Evolutionary conservation across 805 yeast genomes (phyloP).

Genomic region (Myxozyma monticola): DNA sequence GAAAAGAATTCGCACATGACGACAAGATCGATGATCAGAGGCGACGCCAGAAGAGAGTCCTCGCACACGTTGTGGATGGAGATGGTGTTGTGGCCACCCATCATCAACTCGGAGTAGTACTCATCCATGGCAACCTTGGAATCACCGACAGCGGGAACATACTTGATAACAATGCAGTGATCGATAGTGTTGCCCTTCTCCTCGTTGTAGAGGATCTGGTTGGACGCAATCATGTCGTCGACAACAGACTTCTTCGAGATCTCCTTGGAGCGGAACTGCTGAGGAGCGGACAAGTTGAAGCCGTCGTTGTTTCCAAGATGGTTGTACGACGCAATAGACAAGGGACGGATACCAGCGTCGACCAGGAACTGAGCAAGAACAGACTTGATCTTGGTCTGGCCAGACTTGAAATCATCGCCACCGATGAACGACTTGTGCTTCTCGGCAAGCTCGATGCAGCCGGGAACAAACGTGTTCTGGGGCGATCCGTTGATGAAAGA

Average conservation of each 20-base stretch:
- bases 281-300: slow-evolving; percentile 83
- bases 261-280: slow-evolving; percentile 93
- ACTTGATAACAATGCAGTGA: slow-evolving; percentile 93
- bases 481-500: slow-evolving; percentile 97
- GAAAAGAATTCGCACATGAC: slow-evolving; percentile 88
- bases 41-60: slow-evolving; percentile 92
- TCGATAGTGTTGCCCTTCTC: slow-evolving; percentile 77
- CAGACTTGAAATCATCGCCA: slow-evolving; percentile 96
- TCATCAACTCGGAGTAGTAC: slow-evolving; percentile 93
- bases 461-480: slow-evolving; percentile 96
- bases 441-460: slow-evolving; percentile 87
- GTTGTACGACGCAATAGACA: slow-evolving; percentile 92
- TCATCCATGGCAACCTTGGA: slow-evolving; percentile 98
- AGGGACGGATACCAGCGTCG: slow-evolving; percentile 95
- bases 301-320: slow-evolving; percentile 98
- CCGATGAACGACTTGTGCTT: slow-evolving; percentile 74
- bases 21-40: slow-evolving; percentile 86
- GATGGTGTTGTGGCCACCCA: slow-evolving; percentile 95
- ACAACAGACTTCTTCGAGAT: slow-evolving; percentile 90
- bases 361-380: slow-evolving; percentile 93
- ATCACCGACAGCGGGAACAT: slow-evolving; percentile 92
- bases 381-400: slow-evolving; percentile 95
- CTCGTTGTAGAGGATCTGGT: slow-evolving; percentile 78
- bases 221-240: slow-evolving; percentile 89
- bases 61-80: slow-evolving; percentile 95